Percentiles rank a stretch among this genome's conserved stretches.
Conservation (phyloP, 108 stramenopile species). For the Stephanodiscus triporus region DNA sequence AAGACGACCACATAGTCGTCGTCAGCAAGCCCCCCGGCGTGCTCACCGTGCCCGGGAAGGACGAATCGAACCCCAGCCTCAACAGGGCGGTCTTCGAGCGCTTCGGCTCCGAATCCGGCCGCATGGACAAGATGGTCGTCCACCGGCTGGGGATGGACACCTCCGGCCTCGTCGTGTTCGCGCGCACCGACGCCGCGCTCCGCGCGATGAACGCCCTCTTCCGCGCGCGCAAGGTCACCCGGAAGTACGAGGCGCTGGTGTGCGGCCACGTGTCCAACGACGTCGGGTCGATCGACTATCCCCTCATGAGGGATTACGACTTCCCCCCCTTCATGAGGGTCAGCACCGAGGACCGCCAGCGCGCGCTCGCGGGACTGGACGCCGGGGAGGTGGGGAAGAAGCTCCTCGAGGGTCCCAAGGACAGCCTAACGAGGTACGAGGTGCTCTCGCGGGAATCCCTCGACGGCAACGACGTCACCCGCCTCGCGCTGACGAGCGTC, state of each 20-base stretch:
- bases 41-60: slow-evolving; percentile 72
- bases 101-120: slow-evolving; percentile 58
- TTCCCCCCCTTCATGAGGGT: slow-evolving; percentile 84
- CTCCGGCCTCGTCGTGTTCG: slow-evolving; percentile 82
- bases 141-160: slow-evolving; percentile 88
- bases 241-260: slow-evolving; percentile 81
- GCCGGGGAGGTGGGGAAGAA: slow-evolving; percentile 68
- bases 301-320: slow-evolving; percentile 82
- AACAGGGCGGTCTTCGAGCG: slow-evolving; percentile 71
- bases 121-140: slow-evolving; percentile 85
- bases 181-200: slow-evolving; percentile 66
- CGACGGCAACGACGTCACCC: slow-evolving; percentile 71
- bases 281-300: slow-evolving; percentile 69
- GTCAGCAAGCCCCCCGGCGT: slow-evolving; percentile 85
- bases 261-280: slow-evolving; percentile 74
- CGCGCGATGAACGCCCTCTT: slow-evolving; percentile 71
- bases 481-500: slow-evolving; percentile 75
- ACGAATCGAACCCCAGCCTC: slow-evolving; percentile 61
- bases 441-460: slow-evolving; percentile 69
- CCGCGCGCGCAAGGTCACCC: slow-evolving; percentile 71
- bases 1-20: slow-evolving; percentile 85
- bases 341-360: slow-evolving; percentile 77
- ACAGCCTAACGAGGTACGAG: slow-evolving; percentile 73
- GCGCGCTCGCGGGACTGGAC: slow-evolving; percentile 64
- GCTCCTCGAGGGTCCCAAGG: slow-evolving; percentile 74